Conservation (phyloP, 257 asterid species). For the Scutellaria baicalensis region DNA sequence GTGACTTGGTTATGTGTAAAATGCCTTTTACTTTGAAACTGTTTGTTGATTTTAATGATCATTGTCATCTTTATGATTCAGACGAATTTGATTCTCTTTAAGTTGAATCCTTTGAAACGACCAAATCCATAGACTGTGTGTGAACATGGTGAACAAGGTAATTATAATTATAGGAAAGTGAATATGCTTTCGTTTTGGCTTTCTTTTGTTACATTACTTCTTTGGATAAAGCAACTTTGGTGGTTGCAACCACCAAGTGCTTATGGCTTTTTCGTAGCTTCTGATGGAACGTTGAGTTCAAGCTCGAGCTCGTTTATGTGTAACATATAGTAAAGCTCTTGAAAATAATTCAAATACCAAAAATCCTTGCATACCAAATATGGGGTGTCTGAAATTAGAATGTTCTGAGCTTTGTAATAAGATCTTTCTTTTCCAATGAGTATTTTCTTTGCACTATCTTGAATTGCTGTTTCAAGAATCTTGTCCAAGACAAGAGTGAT, state of each 20-base stretch:
- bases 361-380: neutral
- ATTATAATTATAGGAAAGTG: neutral
- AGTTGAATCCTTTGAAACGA: neutral
- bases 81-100: neutral
- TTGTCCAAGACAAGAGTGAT: neutral
- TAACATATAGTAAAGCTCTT: neutral
- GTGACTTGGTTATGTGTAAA: slow-evolving; percentile 8
- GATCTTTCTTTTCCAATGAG: neutral
- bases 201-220: neutral
- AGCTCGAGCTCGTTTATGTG: neutral
- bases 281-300: neutral
- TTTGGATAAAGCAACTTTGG: slow-evolving; percentile 5
- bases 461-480: neutral
- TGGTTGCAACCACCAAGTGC: slow-evolving; percentile 14
- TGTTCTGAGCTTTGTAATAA: neutral
- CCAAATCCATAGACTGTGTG: neutral
- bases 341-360: neutral
- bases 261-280: neutral
- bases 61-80: neutral
- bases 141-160: neutral
- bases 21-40: neutral
- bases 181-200: neutral
- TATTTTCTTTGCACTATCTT: neutral
- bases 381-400: neutral
- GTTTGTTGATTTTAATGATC: neutral